Percentiles rank a stretch among this genome's conserved stretches.
phyloP scores from a whole-genome alignment of 2,329 filamentous ascomycete species.

The Acrodontium crateriforme region DNA sequence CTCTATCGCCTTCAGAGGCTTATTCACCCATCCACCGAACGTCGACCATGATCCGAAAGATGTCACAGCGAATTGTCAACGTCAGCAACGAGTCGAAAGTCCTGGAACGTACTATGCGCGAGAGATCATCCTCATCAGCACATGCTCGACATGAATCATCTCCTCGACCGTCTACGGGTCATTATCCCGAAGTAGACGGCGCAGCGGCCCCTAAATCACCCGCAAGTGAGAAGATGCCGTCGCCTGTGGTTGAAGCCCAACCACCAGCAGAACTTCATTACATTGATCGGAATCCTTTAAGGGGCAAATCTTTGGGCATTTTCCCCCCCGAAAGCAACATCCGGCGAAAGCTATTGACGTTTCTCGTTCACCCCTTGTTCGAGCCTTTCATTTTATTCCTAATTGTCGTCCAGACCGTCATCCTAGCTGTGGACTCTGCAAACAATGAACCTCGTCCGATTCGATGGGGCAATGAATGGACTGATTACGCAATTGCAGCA shows the following conservation, averaged over 20 bases:
- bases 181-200: constrained; percentile 12
- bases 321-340: constrained; percentile 68
- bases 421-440: constrained; percentile 70
- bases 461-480: constrained; percentile 51
- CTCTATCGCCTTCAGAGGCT: constrained; percentile 30
- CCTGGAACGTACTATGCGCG: constrained; percentile 56
- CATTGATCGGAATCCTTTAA: constrained; percentile 56
- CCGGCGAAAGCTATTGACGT: constrained; percentile 60
- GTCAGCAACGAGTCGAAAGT: constrained; percentile 84
- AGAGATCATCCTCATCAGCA: constrained; percentile 39
- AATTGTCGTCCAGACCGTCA: constrained; percentile 74
- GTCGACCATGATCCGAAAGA: constrained; percentile 44
- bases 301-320: constrained; percentile 72
- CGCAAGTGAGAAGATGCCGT: constrained; percentile 19
- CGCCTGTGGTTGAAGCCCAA: constrained; percentile 16
- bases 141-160: constrained; percentile 10
- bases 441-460: constrained; percentile 41
- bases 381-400: constrained; percentile 77
- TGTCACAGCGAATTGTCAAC: constrained; percentile 97
- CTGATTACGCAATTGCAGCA: constrained; percentile 67
- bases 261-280: constrained; percentile 11
- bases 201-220: constrained; percentile 12
- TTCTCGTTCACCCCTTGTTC: constrained; percentile 73
- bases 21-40: constrained; percentile 36
- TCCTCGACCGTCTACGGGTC: not conserved